Evolutionary conservation across 1,284 basidiomycete genomes (phyloP).

Genomic region (Cryptococcus sp.): DNA sequence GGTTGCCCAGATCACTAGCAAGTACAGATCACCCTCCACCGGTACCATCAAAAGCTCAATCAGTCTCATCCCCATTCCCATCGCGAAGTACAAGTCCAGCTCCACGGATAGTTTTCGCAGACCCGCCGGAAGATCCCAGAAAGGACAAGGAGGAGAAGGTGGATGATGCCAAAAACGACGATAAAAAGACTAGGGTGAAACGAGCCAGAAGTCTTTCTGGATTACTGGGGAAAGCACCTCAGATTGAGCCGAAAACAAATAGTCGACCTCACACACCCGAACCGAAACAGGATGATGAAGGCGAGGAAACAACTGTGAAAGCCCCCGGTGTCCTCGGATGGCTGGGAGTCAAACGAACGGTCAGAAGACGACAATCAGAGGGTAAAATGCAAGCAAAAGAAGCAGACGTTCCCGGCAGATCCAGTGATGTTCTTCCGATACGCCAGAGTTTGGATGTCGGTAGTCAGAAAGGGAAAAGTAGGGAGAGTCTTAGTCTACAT

Average conservation of each 20-base stretch:
- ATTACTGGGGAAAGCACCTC: slow-evolving; percentile 17
- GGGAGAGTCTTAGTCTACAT: slow-evolving; percentile 5
- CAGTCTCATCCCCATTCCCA: slow-evolving; percentile 40
- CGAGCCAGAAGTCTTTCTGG: slow-evolving; percentile 37
- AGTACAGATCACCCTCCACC: slow-evolving; percentile 21
- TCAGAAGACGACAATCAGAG: slow-evolving; percentile 31
- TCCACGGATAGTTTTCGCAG: slow-evolving; percentile 31
- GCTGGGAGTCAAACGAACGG: slow-evolving; percentile 36
- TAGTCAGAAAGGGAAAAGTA: slow-evolving; percentile 1
- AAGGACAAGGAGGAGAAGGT: background rate
- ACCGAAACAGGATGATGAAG: slow-evolving; percentile 4
- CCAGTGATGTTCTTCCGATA: background rate
- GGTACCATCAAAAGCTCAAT: slow-evolving; percentile 16
- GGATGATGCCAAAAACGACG: slow-evolving; percentile 6
- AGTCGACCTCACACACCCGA: slow-evolving; percentile 2
- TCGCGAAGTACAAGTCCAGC: slow-evolving; percentile 25
- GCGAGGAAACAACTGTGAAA: slow-evolving; percentile 5
- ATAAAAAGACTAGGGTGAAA: slow-evolving; percentile 18
- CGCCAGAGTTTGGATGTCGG: background rate
- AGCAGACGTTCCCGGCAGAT: background rate
- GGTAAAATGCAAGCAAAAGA: slow-evolving; percentile 12
- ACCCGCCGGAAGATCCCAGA: slow-evolving; percentile 10
- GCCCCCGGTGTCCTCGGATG: slow-evolving; percentile 32
- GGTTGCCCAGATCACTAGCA: slow-evolving; percentile 22
- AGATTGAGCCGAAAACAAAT: background rate